Evolutionary conservation across 2,329 filamentous ascomycete genomes (phyloP), one percentile per base, ranked within the genome.

Genomic region (Colletotrichum cereale): DNA sequence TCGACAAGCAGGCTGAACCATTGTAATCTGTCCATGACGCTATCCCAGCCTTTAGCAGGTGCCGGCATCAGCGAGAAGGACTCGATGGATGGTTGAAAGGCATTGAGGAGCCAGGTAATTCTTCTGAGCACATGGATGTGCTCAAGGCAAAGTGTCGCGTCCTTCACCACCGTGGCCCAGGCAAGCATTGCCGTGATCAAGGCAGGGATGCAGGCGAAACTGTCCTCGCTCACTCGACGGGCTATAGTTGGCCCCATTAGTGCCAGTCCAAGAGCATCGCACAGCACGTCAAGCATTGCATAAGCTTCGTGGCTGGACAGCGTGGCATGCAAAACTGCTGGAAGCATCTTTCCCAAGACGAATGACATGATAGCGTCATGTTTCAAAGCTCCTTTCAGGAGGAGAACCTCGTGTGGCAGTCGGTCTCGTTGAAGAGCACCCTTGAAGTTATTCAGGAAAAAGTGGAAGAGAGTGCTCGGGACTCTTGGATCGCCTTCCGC

Each of bases 381-480:
- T n/a, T 77, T 79, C 84, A 89, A 85, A n/a, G 86, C 86, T 65
- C 81, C 81, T 44, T 78, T 78, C 26, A 90, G 75, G 62, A 89
- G 84, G 6, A 68, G 74, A 36, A 82, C 78, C 75, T 89, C 86
- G 7, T 85, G 82, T 7, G 76, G 76, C n/a, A 89, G 80, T 62
- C 82, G 84, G 67, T 84, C 81, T 67, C 86, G 86, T 53, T 83
- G 82, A 3, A 90, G 77, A 0, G 87, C 86, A 63, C 86, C 79
- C 75, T 89, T 89, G 76, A 89, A 88, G 77, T 86, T 89, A 74
- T 87, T 87, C 75, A 85, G 86, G 2, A 90, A 80, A 68, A 88
- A 87, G 76, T 86, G 86, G 75, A 90, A 90, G 4, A 90, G 82
- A 64, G 85, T 84, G 24, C 85, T 82, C 7, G 79, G 78, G 5